Percentiles rank a stretch among this genome's conserved stretches.
Evolutionary conservation across 2,329 filamentous ascomycete species (phyloP).

Genomic region (Penicillium oxalicum): DNA sequence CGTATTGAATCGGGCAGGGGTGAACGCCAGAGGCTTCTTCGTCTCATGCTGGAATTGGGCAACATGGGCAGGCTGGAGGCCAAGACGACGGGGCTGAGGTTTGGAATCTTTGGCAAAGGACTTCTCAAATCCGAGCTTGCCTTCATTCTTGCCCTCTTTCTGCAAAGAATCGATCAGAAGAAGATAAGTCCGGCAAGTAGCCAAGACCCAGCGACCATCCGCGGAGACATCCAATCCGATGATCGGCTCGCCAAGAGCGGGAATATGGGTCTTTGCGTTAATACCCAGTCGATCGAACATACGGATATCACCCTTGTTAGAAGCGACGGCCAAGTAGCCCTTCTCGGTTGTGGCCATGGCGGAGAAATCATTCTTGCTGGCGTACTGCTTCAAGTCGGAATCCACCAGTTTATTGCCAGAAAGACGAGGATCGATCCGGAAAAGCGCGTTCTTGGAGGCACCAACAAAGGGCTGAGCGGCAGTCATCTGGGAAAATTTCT

Average conservation of each 20-base stretch:
- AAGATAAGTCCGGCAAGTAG: slow-evolving; percentile 89
- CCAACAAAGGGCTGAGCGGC: slow-evolving; percentile 91
- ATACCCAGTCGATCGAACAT: slow-evolving; percentile 95
- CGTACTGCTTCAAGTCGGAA: slow-evolving; percentile 88
- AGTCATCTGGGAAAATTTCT: slow-evolving; percentile 97
- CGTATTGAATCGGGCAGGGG: slow-evolving; percentile 87
- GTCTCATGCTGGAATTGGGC: slow-evolving; percentile 98
- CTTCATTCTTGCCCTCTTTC: slow-evolving; percentile 89
- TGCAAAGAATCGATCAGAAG: slow-evolving; percentile 88
- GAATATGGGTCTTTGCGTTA: slow-evolving; percentile 95
- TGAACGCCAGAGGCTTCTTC: slow-evolving; percentile 77
- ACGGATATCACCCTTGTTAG: slow-evolving; percentile 95
- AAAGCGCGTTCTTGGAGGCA: slow-evolving; percentile 86
- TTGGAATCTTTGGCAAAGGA: slow-evolving; percentile 88
- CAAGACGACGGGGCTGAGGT: slow-evolving; percentile 84
- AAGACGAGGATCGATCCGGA: slow-evolving; percentile 86
- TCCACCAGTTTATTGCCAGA: slow-evolving; percentile 90
- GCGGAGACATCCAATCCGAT: slow-evolving; percentile 92
- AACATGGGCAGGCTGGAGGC: slow-evolving; percentile 82
- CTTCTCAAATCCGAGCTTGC: slow-evolving; percentile 96
- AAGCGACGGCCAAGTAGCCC: slow-evolving; percentile 93
- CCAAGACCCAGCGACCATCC: slow-evolving; percentile 91
- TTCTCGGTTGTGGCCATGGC: slow-evolving; percentile 91
- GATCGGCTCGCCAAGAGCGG: slow-evolving; percentile 89
- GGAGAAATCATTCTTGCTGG: slow-evolving; percentile 95